These are phyloP conservation scores for Malus hybrid DNA, from an alignment of 331 rosid genomes.

Conservation along the genomic window DNA sequence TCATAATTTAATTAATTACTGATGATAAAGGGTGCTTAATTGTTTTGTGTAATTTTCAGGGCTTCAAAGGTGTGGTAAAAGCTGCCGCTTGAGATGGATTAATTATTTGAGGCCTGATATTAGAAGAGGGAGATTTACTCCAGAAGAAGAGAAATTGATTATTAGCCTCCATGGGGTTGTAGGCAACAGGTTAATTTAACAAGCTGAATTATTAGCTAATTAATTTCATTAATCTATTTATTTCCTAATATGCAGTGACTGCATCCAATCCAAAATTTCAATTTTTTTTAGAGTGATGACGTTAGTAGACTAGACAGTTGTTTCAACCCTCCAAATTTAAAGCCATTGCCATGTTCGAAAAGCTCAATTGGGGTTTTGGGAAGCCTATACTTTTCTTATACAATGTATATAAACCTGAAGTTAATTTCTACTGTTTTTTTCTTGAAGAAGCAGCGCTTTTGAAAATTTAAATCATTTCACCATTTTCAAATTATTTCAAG, in stretches of 20 bases:
- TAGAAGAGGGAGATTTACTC: conserved; percentile 68
- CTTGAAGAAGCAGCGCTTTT: background rate
- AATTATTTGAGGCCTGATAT: conserved; percentile 77
- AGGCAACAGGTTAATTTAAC: conserved; percentile 52
- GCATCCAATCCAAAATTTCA: background rate
- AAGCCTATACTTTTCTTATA: background rate
- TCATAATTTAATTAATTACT: background rate
- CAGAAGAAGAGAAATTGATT: conserved; percentile 66
- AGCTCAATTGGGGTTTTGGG: background rate
- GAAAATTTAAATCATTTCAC: background rate
- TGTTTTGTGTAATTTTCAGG: conserved; percentile 26
- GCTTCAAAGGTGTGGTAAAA: conserved; percentile 73
- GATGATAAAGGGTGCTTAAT: background rate
- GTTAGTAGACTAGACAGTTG: background rate
- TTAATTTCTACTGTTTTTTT: background rate
- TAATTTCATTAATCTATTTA: background rate
- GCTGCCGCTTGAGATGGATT: conserved; percentile 78
- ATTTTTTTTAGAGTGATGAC: no score
- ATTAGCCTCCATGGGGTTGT: conserved; percentile 69
- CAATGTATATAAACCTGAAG: background rate
- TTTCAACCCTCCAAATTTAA: background rate
- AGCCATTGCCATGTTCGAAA: background rate
- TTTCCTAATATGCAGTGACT: background rate
- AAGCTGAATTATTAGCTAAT: conserved; percentile 1
- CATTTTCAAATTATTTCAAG: background rate